Conservation (phyloP, 495 filamentous ascomycete species). For the Aspergillus saccharolyticus region DNA sequence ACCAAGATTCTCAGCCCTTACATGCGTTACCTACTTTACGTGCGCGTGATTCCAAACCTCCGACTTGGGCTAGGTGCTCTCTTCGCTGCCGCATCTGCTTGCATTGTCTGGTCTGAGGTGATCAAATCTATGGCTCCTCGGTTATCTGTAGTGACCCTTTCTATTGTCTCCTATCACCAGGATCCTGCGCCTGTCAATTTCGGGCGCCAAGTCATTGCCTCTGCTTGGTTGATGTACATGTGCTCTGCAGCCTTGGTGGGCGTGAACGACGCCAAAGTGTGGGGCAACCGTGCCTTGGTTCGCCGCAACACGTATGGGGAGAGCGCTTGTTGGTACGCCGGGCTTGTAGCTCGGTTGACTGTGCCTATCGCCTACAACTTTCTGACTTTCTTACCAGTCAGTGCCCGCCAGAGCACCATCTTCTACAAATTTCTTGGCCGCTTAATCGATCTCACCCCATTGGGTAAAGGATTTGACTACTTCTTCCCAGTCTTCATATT, state of each 20-base stretch:
- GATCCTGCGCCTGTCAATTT: constrained; percentile 70
- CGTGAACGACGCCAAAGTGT: constrained; percentile 84
- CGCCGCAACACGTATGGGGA: constrained; percentile 85
- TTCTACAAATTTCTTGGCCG: constrained; percentile 85
- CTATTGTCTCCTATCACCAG: constrained; percentile 72
- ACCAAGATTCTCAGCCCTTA: constrained; percentile 70
- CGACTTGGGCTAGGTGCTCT: constrained; percentile 57
- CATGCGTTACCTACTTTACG: constrained; percentile 73
- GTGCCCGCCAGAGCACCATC: constrained; percentile 61
- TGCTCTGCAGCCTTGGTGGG: constrained; percentile 76
- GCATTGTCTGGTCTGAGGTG: constrained; percentile 88
- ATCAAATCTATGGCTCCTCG: constrained; percentile 70
- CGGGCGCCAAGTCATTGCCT: constrained; percentile 75
- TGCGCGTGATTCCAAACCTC: constrained; percentile 60
- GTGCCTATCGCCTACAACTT: constrained; percentile 95
- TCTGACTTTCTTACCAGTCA: constrained; percentile 71
- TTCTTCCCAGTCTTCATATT: constrained; percentile 86
- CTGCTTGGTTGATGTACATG: constrained; percentile 93
- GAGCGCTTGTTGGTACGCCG: constrained; percentile 90
- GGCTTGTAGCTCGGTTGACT: constrained; percentile 81
- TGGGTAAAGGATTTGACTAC: constrained; percentile 79
- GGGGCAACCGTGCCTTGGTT: constrained; percentile 89
- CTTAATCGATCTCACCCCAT: constrained; percentile 76
- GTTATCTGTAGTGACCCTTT: constrained; percentile 77
- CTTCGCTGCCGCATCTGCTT: constrained; percentile 68